Evolutionary conservation across 2,329 filamentous ascomycete genomes (phyloP), one percentile per base, ranked within the genome.

Genomic region (Tolypocladium ovalisporum): DNA sequence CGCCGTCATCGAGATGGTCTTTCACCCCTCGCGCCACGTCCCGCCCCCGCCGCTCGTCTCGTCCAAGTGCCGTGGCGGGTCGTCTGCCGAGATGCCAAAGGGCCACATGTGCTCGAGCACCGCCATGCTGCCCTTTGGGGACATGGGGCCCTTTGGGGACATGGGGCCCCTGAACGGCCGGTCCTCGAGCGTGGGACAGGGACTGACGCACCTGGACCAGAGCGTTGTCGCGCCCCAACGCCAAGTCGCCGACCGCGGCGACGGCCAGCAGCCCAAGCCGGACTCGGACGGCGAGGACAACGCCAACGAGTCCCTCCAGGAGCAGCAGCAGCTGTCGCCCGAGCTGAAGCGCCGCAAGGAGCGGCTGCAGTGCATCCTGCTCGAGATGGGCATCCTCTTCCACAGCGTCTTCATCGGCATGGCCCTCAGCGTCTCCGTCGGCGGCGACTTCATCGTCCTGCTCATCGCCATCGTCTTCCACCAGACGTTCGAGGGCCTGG

Each of bases 391-490:
- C 34, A 92, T 92, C 62, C 64, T 73, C 51, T 73, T 73, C 56
- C 71, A 73, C 64, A 88, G 84, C 66, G 78, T 92, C 60, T 93
- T 93, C 40, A 92, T 93, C 63, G 89, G 89, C 60, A 91, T 92
- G 87, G 87, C 89, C 4, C 78, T 93, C 47, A 89, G 86, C 36
- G 88, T 93, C 9, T 85, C 88, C 3, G 87, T 87, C 0, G 88
- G 88, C 1, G 84, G 85, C 10, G 82, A 86, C 5, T 93, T 93
- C 65, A 78, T 89, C 56, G 85, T 92, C n/a, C 84, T 93, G 58
- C 78, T 92, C 1, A 79, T 91, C 52, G 89, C 89, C 54, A 90
- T 93, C 63, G 80, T 82, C 55, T 92, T 92, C 70, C 89, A 93
- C 66, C 87, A 80, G 65, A 73, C 73, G 1, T 78, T 78, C 60